Evolutionary conservation across 2,329 filamentous ascomycete genomes (phyloP).

Genomic region (Rhinocladiella similis): DNA sequence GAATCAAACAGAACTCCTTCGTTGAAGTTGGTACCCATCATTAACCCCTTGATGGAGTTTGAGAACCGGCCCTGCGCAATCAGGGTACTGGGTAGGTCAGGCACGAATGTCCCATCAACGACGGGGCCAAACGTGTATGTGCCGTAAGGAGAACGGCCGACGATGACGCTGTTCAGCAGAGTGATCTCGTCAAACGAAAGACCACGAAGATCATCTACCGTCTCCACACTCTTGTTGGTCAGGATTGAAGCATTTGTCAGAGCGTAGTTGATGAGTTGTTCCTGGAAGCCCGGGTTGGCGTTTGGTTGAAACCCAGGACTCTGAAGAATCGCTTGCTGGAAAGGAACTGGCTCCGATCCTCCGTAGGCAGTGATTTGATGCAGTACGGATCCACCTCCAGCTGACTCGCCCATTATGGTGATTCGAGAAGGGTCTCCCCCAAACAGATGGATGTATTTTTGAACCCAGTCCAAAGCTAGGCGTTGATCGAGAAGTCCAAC

Average conservation of each 20-base stretch:
- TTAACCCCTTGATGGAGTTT: constrained; percentile 41
- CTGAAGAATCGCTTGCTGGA: constrained; percentile 33
- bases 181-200: constrained; percentile 14
- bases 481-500: constrained; percentile 43
- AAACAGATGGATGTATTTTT: constrained; percentile 38
- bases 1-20: constrained; percentile 33
- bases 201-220: constrained; percentile 39
- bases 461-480: constrained; percentile 39
- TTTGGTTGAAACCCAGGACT: constrained; percentile 28
- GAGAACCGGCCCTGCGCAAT: constrained; percentile 47
- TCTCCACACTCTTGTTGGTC: constrained; percentile 16
- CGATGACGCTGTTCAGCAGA: constrained; percentile 41
- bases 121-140: constrained; percentile 37
- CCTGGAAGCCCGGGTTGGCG: constrained; percentile 35
- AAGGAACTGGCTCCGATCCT: constrained; percentile 23
- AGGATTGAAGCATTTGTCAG: constrained; percentile 7
- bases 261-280: constrained; percentile 5
- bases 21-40: constrained; percentile 32
- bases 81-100: constrained; percentile 46
- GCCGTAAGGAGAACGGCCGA: constrained; percentile 41
- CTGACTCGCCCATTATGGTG: constrained; percentile 40
- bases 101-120: constrained; percentile 29
- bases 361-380: constrained; percentile 28
- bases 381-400: constrained; percentile 35
- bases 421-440: constrained; percentile 37